Percentiles rank a stretch among this genome's conserved stretches.
phyloP scores from a whole-genome alignment of 768 basidiomycete species.

The Botryobasidium botryosum region DNA sequence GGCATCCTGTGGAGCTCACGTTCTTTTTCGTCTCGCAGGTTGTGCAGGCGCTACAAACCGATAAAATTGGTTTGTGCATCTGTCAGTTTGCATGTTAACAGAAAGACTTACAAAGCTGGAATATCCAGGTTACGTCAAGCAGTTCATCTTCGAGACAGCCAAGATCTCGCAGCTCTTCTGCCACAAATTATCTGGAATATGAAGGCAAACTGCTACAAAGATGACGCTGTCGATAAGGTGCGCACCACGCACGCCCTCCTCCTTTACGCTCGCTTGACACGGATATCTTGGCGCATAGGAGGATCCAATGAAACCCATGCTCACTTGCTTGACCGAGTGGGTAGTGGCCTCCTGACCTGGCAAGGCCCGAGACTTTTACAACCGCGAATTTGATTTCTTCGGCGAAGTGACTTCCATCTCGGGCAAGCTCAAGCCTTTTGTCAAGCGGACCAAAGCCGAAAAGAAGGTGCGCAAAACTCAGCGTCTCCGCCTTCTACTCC shows the following conservation, averaged over 20 bases:
- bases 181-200: constrained; percentile 99
- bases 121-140: constrained; percentile 72
- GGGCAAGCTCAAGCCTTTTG: constrained; percentile 88
- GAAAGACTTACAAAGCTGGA: constrained; percentile 25
- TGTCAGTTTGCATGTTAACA: constrained; percentile 30
- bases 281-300: too few species aligned
- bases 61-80: constrained; percentile 48
- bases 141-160: constrained; percentile 92
- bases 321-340: constrained; percentile 68
- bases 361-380: constrained; percentile 74
- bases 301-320: constrained; percentile 88
- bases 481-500: not conserved
- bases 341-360: constrained; percentile 80
- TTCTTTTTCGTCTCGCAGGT: constrained; percentile 99
- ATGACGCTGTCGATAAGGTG: constrained; percentile 74
- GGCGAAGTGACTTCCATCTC: constrained; percentile 95
- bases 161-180: constrained; percentile 96
- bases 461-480: constrained; percentile 57
- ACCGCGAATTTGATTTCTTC: constrained; percentile 92
- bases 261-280: too few species aligned
- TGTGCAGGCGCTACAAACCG: constrained; percentile 86
- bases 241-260: constrained; percentile 16
- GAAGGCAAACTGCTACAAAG: constrained; percentile 95
- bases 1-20: constrained; percentile 84
- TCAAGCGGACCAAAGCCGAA: constrained; percentile 88